phyloP scores from a whole-genome alignment of 169 alveolate genomes.

The Eimeria brunetti region DNA sequence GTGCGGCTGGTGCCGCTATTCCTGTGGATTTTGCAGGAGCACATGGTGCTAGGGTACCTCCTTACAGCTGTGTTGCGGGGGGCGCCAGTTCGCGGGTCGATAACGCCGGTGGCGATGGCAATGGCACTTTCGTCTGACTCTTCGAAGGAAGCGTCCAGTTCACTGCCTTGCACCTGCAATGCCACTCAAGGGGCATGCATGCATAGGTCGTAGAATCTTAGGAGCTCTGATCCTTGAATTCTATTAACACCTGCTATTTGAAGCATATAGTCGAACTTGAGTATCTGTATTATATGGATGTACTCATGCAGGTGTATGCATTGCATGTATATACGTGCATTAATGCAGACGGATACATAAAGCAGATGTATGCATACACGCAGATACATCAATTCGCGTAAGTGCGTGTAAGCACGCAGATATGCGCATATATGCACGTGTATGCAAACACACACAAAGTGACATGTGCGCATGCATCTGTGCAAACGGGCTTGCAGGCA shows the following conservation, averaged over 20 bases:
- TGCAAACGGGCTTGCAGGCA: background rate
- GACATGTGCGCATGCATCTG: background rate
- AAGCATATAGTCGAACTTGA: too few relatives aligned
- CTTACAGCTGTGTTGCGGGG: conserved; percentile 56
- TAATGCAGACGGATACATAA: background rate
- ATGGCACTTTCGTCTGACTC: conserved; percentile 15
- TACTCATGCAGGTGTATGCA: too few relatives aligned
- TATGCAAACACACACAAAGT: background rate
- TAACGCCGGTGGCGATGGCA: conserved; percentile 33
- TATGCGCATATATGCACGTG: background rate
- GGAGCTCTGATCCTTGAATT: too few relatives aligned
- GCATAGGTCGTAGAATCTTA: too few relatives aligned
- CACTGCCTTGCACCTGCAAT: conserved; percentile 10
- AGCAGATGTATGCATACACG: background rate
- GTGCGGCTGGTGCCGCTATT: background rate
- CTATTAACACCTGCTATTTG: too few relatives aligned
- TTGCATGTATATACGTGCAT: background rate
- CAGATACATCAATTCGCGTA: background rate
- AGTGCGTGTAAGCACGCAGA: background rate
- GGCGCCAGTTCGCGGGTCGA: conserved; percentile 45
- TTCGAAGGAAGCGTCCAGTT: background rate
- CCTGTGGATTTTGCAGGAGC: background rate
- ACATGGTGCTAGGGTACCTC: background rate
- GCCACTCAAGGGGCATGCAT: background rate
- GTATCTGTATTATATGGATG: too few relatives aligned